A percentile compares a stretch with the other conserved stretches of the same genome.
Evolutionary conservation across 257 asterid genomes (phyloP).

Genomic region (Forsythia suspensa): DNA sequence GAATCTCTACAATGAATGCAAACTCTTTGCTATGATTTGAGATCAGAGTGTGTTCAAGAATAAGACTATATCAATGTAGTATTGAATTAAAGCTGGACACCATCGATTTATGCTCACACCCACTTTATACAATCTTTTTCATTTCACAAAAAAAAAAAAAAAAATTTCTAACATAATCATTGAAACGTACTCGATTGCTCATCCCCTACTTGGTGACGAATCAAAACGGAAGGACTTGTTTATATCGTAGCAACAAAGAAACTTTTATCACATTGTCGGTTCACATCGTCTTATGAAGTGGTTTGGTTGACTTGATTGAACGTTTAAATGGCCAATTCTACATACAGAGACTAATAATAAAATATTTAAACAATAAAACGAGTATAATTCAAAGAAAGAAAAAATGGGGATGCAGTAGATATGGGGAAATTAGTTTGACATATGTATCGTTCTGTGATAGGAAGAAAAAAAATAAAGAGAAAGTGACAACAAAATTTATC

Average conservation of each 20-base stretch:
- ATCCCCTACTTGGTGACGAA: neutral
- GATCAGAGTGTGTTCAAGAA: neutral
- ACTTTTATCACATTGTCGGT: neutral
- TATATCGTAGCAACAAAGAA: neutral
- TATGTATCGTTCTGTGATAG: constrained; percentile 10
- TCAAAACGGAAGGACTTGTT: neutral
- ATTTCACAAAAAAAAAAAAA: neutral
- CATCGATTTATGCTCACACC: neutral
- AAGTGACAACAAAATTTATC: constrained; percentile 31
- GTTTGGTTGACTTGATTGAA: neutral
- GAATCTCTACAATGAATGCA: too few species aligned
- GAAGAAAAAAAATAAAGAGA: neutral
- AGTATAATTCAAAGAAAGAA: neutral
- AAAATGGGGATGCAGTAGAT: neutral
- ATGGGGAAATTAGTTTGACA: neutral
- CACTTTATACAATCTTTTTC: neutral
- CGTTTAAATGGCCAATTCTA: neutral
- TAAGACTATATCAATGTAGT: too few species aligned
- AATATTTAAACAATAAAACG: neutral
- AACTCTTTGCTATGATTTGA: too few species aligned
- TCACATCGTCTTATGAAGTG: neutral
- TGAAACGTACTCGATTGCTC: neutral
- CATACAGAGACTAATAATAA: neutral
- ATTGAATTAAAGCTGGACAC: neutral
- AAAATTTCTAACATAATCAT: neutral